Percentiles rank a stretch among this genome's conserved stretches.
These are phyloP conservation scores for Suillus ampliporus DNA, from an alignment of 768 basidiomycete genomes.

Conservation along the genomic window DNA sequence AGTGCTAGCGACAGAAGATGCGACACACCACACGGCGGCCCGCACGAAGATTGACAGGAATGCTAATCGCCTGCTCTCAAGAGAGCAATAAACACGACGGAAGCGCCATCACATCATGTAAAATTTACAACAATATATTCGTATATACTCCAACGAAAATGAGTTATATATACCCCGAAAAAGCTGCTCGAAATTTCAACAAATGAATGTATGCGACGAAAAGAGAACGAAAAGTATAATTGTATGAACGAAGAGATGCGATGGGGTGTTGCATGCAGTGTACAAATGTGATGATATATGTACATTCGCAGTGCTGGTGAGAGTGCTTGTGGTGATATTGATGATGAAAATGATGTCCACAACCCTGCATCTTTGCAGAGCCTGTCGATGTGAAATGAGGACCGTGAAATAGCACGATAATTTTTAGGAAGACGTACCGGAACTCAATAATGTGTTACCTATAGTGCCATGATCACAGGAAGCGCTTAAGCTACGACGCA, in stretches of 20 bases:
- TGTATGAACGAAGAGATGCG: conserved; percentile 12
- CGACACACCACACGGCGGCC: too few species aligned
- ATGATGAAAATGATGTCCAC: conserved; percentile 1
- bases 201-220: not conserved
- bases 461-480: not conserved
- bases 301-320: conserved; percentile 12
- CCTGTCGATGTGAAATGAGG: not conserved
- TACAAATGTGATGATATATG: conserved; percentile 11
- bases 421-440: not conserved
- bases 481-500: conserved; percentile 14
- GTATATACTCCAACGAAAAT: not conserved
- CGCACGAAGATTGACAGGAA: too few species aligned
- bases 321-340: conserved; percentile 1
- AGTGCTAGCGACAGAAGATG: too few species aligned
- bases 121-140: not conserved
- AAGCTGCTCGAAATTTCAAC: not conserved
- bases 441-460: conserved; percentile 5
- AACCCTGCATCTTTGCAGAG: conserved; percentile 1
- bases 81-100: not conserved
- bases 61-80: too few species aligned
- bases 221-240: not conserved
- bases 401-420: not conserved
- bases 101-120: not conserved
- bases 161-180: not conserved
- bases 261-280: conserved; percentile 10